These are phyloP conservation scores for Alternaria brassicae DNA, from an alignment of 2,329 filamentous ascomycete species.

Conservation along the genomic window DNA sequence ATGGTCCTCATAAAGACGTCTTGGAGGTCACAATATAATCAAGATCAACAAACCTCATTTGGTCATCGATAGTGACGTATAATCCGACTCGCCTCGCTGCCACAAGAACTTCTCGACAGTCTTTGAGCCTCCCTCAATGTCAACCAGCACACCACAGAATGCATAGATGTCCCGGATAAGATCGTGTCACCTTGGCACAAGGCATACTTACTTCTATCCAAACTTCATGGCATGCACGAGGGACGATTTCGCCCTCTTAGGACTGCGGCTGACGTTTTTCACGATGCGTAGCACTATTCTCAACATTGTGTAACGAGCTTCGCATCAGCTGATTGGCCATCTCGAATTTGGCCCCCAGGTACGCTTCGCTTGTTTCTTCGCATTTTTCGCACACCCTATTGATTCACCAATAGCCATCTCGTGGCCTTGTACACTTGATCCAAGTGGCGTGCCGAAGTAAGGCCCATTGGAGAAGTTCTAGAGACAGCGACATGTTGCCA, in stretches of 20 bases:
- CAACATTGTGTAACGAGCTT: not conserved
- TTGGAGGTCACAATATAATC: not conserved
- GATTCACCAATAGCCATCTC: not conserved
- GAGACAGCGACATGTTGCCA: not conserved
- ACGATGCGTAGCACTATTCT: not conserved
- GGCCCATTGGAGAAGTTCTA: not conserved
- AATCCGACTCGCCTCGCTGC: not conserved
- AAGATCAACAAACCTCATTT: not conserved
- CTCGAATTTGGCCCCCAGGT: not conserved
- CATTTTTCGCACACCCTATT: not conserved
- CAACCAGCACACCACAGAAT: not conserved
- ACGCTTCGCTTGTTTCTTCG: constrained; percentile 1
- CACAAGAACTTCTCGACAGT: not conserved
- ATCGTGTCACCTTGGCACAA: not conserved
- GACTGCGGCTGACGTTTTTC: not conserved
- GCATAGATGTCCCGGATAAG: not conserved
- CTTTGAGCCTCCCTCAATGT: not conserved
- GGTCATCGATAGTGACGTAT: not conserved
- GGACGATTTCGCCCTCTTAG: not conserved
- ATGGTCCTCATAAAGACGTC: not conserved
- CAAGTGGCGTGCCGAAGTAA: not conserved
- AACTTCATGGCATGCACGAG: not conserved
- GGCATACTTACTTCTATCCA: not conserved
- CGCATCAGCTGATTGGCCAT: not conserved
- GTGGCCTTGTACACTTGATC: not conserved